phyloP scores from a whole-genome alignment of 2,329 filamentous ascomycete genomes.

The Chrysoporthe austroafricana region DNA sequence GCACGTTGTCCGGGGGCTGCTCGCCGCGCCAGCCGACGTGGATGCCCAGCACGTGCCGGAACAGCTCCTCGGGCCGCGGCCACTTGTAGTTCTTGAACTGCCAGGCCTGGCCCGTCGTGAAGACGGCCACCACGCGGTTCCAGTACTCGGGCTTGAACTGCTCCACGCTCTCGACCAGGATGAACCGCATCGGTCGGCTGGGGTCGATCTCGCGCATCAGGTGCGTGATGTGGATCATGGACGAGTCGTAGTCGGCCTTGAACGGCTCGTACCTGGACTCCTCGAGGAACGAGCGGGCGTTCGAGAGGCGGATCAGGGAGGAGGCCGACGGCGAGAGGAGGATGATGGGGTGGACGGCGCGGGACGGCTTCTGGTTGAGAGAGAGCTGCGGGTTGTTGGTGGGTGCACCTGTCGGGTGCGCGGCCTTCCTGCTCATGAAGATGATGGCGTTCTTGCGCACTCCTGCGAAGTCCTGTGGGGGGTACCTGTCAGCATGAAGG shows the following conservation, averaged over 20 bases:
- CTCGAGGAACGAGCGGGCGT: slow-evolving; percentile 93
- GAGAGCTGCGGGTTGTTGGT: slow-evolving; percentile 48
- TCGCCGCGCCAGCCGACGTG: slow-evolving; percentile 93
- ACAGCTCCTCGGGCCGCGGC: slow-evolving; percentile 85
- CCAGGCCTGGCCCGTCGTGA: slow-evolving; percentile 97
- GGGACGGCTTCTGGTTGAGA: slow-evolving; percentile 57
- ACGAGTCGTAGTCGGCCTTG: slow-evolving; percentile 70
- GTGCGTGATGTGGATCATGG: slow-evolving; percentile 85
- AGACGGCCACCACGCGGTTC: slow-evolving; percentile 92
- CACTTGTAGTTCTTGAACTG: slow-evolving; percentile 99
- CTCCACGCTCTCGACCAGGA: slow-evolving; percentile 89
- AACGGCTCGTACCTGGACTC: slow-evolving; percentile 80
- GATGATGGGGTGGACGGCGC: slow-evolving; percentile 82
- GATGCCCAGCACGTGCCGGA: slow-evolving; percentile 83
- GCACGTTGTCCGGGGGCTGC: slow-evolving; percentile 74
- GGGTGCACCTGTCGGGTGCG: slow-evolving; percentile 40
- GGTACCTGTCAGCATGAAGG: background rate
- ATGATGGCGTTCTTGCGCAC: slow-evolving; percentile 83
- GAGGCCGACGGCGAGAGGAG: slow-evolving; percentile 95
- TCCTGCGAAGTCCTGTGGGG: slow-evolving; percentile 75
- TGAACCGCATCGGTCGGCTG: slow-evolving; percentile 81
- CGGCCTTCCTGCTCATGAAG: slow-evolving; percentile 69
- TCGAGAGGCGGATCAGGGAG: slow-evolving; percentile 90
- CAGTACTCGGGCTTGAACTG: slow-evolving; percentile 99
- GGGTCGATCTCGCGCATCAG: slow-evolving; percentile 72